Evolutionary conservation across 2,329 filamentous ascomycete genomes (phyloP).

Genomic region (Talaromyces sp.): DNA sequence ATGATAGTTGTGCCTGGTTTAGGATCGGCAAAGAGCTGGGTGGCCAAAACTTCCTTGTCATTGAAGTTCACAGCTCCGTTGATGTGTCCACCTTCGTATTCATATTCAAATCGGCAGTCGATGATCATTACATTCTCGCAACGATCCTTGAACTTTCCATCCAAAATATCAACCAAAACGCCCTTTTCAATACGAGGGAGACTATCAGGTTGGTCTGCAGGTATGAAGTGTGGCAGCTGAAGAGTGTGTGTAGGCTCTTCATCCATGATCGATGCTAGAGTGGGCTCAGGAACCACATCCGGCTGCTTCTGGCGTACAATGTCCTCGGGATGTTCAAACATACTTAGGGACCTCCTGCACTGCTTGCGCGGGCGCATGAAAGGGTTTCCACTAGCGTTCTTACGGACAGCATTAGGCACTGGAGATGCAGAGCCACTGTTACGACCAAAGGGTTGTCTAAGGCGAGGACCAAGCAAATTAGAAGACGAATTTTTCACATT

Average conservation of each 20-base stretch:
- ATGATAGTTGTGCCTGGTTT: conserved; percentile 74
- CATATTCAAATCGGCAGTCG: conserved; percentile 98
- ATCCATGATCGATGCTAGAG: conserved; percentile 74
- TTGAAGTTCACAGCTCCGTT: conserved; percentile 92
- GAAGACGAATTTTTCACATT: conserved; percentile 57
- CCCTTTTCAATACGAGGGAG: conserved; percentile 81
- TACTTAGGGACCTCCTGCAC: conserved; percentile 88
- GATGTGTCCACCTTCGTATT: conserved; percentile 95
- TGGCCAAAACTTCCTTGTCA: conserved; percentile 83
- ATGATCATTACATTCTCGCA: conserved; percentile 84
- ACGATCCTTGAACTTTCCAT: conserved; percentile 72
- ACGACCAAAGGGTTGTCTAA: conserved; percentile 63
- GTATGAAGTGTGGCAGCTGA: conserved; percentile 77
- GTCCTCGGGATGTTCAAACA: conserved; percentile 92
- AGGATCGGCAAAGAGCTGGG: conserved; percentile 70
- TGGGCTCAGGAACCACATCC: conserved; percentile 51
- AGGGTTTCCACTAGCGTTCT: conserved; percentile 60
- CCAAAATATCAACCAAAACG: conserved; percentile 81
- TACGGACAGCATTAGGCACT: conserved; percentile 60
- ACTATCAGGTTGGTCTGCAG: conserved; percentile 75
- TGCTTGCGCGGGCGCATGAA: conserved; percentile 77
- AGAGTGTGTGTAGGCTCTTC: conserved; percentile 72
- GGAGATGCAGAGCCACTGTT: conserved; percentile 73
- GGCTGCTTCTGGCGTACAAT: conserved; percentile 76
- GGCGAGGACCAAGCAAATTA: conserved; percentile 56